Evolutionary conservation across 768 basidiomycete genomes (phyloP).

Genomic region (Sporobolomyces pararoseus): DNA sequence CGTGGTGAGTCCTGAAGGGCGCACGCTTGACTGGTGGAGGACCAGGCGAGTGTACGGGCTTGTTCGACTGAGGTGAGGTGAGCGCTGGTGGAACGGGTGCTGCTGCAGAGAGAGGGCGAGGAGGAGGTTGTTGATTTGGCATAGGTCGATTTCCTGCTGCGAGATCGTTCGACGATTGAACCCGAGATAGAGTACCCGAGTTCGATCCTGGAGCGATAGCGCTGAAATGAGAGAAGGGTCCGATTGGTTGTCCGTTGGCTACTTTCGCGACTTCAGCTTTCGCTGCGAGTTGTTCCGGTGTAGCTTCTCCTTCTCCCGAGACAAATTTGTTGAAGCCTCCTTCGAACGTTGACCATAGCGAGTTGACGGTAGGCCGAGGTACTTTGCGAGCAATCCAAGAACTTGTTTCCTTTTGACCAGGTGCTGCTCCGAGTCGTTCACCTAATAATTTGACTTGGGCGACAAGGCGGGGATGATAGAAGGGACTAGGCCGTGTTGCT

Average conservation of each 20-base stretch:
- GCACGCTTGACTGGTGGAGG: conserved; percentile 65
- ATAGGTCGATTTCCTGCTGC: not conserved
- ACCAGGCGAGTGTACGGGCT: conserved; percentile 51
- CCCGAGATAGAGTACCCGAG: conserved; percentile 44
- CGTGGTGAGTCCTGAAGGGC: conserved; percentile 49
- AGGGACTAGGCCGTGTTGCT: conserved; percentile 56
- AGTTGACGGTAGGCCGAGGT: conserved; percentile 84
- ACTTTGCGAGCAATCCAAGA: conserved; percentile 87
- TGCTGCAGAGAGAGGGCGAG: conserved; percentile 18
- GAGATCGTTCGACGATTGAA: conserved; percentile 39
- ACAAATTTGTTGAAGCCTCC: conserved; percentile 89
- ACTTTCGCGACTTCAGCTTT: conserved; percentile 46
- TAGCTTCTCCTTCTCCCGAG: conserved; percentile 72
- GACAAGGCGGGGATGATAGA: conserved; percentile 63
- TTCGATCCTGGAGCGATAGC: conserved; percentile 67
- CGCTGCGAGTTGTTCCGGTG: conserved; percentile 40
- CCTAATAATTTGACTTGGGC: conserved; percentile 73
- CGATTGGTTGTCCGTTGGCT: conserved; percentile 51
- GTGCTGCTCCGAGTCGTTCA: conserved; percentile 60
- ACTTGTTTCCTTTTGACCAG: conserved; percentile 62
- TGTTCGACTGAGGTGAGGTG: not conserved
- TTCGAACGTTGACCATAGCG: conserved; percentile 86
- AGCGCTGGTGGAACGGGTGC: conserved; percentile 17
- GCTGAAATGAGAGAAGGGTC: conserved; percentile 89
- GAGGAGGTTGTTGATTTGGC: conserved; percentile 1